Conservation (phyloP, 2,329 filamentous ascomycete genomes). For the Ophiostoma piceae region DNA sequence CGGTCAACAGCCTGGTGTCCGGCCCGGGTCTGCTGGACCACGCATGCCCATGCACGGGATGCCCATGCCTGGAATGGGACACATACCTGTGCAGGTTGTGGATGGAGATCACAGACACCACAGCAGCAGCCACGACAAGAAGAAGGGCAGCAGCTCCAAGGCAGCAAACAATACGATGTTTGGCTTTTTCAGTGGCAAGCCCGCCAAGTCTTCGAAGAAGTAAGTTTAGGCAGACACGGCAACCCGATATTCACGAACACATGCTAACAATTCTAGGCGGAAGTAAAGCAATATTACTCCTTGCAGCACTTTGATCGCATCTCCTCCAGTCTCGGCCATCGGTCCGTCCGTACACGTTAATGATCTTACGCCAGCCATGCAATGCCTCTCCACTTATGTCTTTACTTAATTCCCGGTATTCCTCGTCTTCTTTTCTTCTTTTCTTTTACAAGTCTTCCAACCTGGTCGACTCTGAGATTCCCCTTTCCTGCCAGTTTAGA, state of each 20-base stretch:
- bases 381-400: not conserved
- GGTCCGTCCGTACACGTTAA: not conserved
- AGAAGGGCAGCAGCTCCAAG: slow-evolving; percentile 24
- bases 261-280: slow-evolving; percentile 5
- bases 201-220: slow-evolving; percentile 26
- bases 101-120: slow-evolving; percentile 22
- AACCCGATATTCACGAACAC: not conserved
- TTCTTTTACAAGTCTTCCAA: slow-evolving; percentile 3
- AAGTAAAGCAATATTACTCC: not conserved
- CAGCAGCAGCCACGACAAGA: slow-evolving; percentile 21
- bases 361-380: not conserved
- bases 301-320: no score
- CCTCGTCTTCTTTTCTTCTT: not conserved
- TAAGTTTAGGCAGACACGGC: slow-evolving; percentile 17
- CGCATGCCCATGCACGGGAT: not conserved
- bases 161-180: slow-evolving; percentile 18
- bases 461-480: slow-evolving; percentile 18
- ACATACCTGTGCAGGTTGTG: slow-evolving; percentile 22
- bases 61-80: not conserved
- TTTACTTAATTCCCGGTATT: not conserved
- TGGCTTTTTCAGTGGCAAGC: slow-evolving; percentile 26
- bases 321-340: not conserved
- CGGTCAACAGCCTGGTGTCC: not conserved
- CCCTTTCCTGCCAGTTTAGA: slow-evolving; percentile 21
- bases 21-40: not conserved